A percentile compares a stretch with the other conserved stretches of the same genome.
phyloP scores from a whole-genome alignment of 352 stramenopile species.

The Globisporangium radiosum region DNA sequence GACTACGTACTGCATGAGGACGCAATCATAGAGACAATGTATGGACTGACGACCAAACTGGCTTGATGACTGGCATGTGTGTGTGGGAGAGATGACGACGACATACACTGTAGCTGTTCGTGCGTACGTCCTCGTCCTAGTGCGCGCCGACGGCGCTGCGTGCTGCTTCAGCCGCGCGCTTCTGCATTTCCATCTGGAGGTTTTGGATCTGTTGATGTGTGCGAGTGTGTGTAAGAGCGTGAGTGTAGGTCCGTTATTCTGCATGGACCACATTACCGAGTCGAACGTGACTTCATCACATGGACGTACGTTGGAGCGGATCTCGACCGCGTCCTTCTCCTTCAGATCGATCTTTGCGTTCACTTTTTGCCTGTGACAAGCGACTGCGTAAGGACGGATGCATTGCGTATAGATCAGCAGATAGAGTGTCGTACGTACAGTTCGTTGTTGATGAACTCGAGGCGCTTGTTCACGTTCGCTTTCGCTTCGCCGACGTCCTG shows the following conservation, averaged over 20 bases:
- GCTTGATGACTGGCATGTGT: neutral
- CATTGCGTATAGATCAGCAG: neutral
- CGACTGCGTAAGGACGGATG: neutral
- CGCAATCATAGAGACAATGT: constrained; percentile 2
- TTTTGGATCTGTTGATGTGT: constrained; percentile 61
- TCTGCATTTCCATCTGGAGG: constrained; percentile 88
- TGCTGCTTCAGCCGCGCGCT: constrained; percentile 71
- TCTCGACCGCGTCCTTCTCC: constrained; percentile 86
- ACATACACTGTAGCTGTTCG: too few relatives aligned
- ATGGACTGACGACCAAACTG: neutral
- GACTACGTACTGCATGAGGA: neutral
- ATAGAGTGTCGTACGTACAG: constrained; percentile 32
- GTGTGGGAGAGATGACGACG: too few relatives aligned
- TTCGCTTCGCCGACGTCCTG: constrained; percentile 93
- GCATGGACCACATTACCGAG: neutral
- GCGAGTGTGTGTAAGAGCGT: neutral
- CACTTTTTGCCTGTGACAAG: constrained; percentile 63
- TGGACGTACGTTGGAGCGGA: constrained; percentile 72
- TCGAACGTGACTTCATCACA: too few relatives aligned
- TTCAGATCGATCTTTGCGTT: constrained; percentile 85
- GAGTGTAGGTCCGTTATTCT: neutral
- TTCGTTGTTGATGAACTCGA: constrained; percentile 96
- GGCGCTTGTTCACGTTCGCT: constrained; percentile 91
- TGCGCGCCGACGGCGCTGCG: constrained; percentile 37
- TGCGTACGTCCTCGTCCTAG: neutral